Base-by-base conservation (phyloP, 257 asterid genomes). In the Jacaranda copaia region DNA sequence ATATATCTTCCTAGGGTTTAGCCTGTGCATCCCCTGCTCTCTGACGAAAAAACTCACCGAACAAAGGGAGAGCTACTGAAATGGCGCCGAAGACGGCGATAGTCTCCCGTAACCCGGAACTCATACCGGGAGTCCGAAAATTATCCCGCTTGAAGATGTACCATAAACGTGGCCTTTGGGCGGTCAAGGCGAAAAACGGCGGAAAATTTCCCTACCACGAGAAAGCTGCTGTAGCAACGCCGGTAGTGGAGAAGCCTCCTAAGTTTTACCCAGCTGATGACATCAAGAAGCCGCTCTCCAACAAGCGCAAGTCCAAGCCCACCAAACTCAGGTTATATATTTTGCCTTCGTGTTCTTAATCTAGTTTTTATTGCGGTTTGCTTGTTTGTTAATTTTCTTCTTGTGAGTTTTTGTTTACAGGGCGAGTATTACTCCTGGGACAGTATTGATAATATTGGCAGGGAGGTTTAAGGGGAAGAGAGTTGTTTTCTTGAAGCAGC, bases 201-300 rank as follows among this genome's bases (percentile, higher is more conserved):
- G 89, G 89, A 2, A 78, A 83, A 53, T 87, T 85, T 20, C 91
- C 87, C 52, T 80, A 59, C 8, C 89, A 83, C 56, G 77, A 80
- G 38, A 82, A 82, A 69, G 52, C 79, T 14, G 72, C 78, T 55
- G 83, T 81, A 49, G 68, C 77, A 12, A 19, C 76, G 2, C 70
- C 77, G 32, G 78, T 45, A 39, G 66, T 55, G 9, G 85, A 74
- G 75, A 84, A 86, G 64, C 69, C 87, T 3, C 85, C 90, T 2
- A 88, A 88, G 35, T 86, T 88, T 32, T 88, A 88, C 70, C 92
- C 90, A 0, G 88, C 89, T 36, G 92, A 86, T 57, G 90, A 86
- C 35, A 74, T 88, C 16, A 83, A 79, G 77, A 88, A 86, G 83
- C 91, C 93, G 4, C 85, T 88, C 25, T 79, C 86, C 13, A 88